Evolutionary conservation across 2,329 filamentous ascomycete genomes (phyloP), one percentile per base, ranked within the genome.

Genomic region (Diatrype stigma): DNA sequence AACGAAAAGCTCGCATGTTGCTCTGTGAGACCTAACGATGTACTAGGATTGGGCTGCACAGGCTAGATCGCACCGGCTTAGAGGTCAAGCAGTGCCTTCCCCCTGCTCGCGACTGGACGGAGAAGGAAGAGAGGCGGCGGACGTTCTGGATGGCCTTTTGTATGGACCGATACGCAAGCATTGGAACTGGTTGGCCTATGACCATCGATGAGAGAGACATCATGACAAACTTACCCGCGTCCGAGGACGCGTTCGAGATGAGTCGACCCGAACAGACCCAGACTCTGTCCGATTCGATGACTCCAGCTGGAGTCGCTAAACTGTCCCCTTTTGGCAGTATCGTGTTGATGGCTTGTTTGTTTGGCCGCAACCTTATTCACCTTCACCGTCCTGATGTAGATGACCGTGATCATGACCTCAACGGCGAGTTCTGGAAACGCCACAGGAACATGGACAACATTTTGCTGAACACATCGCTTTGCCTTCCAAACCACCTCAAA

Each of bases 141-240:
- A 96, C 91, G 0, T 97, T 97, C 60, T 99, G 94, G 94, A 87
- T 94, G 84, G 83, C 88, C 3, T 97, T 96, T 64, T 90, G 87
- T 60, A 76, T 91, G 56, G 94, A 97, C 64, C 84, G 94, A 48
- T 97, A 96, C 70, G 89, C 91, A 6, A 96, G 91, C 63, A 94
- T 96, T 51, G 94, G 94, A 32, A 97, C 94, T 2, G 94, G 94
- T 6, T 97, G 94, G 94, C 94, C 94, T 1, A 93, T 97, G 89
- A 85, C 82, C 1, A 82, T 97, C 49, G 93, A 97, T 57, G 94
- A 99, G 71, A 82, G 81, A 65, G 94, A 99, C 73, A 89, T 97
- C 58, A 78, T 88, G 73, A 95, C 91, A 22, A 87, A 91, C 58
- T 75, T 99, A 23, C 94, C 94, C 2, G 75, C 87, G 2, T 87